Base-by-base conservation (phyloP, 768 basidiomycete species). In the Tulasnella sp. region DNA sequence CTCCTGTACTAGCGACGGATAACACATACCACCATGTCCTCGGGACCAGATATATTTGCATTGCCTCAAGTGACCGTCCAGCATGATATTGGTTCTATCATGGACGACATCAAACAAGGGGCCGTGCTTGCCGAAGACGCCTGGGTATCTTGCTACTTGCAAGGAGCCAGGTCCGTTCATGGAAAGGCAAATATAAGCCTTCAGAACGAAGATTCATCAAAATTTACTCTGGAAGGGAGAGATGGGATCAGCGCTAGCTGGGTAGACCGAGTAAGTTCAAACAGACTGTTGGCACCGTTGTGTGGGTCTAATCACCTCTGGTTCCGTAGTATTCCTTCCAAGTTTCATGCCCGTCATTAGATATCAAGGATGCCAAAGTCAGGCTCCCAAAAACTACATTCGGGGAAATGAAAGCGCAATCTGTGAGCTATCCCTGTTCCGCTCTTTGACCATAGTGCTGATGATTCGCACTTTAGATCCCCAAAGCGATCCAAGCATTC, bases 61-160 rank as follows among this genome's bases (percentile, higher is more conserved):
- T 79, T 91, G 6, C 89, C 90, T 5, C 85, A 89, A 34, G 83
- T 86, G 38, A 87, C 88, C 5, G 82, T 89, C 52, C 90, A 93
- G 83, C 88, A 87, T 25, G 88, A 89, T 52, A 89, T 91, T 78
- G 81, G 85, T 4, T 81, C 85, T 49, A 88, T 92, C 1, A 84
- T 92, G 40, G 84, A 87, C 38, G 92, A 94, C 79, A 88, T 93
- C 1, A 83, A 85, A 22, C 86, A 88, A 45, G 90, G 88, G 0
- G 77, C 87, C 1, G 83, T 91, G 0, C 85, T 87, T 0, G 82
- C 81, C 4, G 92, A 93, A 77, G 86, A 86, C 76, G 87, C 91
- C 81, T 94, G 91, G 91, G 82, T 93, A 1, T 93, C 92, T 3
- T 90, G 89, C 80, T 93, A 93, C 83, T 76, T 80, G 29, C 72